Percentiles rank a stretch among this genome's conserved stretches.
Conservation (phyloP, 345 rosid species). For the Diplotaxis tenuifolia region DNA sequence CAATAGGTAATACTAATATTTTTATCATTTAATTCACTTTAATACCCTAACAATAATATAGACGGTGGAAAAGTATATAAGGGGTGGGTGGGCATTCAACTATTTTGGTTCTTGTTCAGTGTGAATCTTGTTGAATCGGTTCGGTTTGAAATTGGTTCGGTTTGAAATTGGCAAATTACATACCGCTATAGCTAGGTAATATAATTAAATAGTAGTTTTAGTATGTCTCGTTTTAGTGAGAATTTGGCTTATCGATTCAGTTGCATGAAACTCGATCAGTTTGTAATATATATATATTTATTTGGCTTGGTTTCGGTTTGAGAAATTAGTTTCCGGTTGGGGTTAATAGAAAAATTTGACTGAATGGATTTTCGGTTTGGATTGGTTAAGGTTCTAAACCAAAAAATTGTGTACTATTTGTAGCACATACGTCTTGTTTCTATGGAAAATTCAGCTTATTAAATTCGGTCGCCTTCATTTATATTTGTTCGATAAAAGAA, state of each 20-base stretch:
- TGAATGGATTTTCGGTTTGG: background rate
- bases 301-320: background rate
- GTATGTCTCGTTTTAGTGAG: background rate
- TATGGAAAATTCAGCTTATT: constrained; percentile 2
- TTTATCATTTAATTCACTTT: background rate
- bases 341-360: background rate
- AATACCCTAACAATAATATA: background rate
- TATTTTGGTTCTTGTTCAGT: background rate
- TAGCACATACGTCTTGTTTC: background rate
- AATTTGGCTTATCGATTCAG: background rate
- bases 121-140: background rate
- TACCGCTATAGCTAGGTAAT: background rate
- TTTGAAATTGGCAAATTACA: background rate
- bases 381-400: background rate
- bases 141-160: background rate
- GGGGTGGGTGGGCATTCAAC: background rate
- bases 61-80: background rate
- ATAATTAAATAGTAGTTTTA: background rate
- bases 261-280: constrained; percentile 6
- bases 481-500: background rate
- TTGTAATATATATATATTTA: too few species aligned
- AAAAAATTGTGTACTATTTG: background rate
- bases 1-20: constrained; percentile 43
- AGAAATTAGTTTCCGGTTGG: background rate
- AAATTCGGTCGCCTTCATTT: background rate